Evolutionary conservation across 345 rosid species (phyloP).

Genomic region (Sisymbrium irio): DNA sequence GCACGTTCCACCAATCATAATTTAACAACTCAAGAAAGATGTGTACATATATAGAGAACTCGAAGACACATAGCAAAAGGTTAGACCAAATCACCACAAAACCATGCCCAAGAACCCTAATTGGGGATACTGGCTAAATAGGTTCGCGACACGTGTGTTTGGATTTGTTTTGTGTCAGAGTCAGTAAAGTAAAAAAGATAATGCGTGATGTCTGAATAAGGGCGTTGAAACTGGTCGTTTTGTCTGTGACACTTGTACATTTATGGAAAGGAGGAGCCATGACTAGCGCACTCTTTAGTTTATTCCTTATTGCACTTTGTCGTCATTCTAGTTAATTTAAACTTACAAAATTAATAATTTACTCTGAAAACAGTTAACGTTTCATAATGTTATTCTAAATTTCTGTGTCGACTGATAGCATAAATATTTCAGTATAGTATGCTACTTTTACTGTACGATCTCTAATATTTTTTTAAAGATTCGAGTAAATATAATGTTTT

Average conservation of each 20-base stretch:
- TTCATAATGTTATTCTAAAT: no score
- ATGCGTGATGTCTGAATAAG: constrained; percentile 4
- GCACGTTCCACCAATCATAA: neutral
- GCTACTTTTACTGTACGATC: no score
- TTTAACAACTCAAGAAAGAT: neutral
- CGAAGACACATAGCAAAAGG: neutral
- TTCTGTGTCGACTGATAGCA: no score
- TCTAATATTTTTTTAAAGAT: no score
- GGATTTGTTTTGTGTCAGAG: neutral
- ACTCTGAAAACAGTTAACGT: neutral
- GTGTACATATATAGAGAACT: neutral
- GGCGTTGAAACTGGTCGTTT: constrained; percentile 23
- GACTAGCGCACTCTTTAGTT: constrained; percentile 9
- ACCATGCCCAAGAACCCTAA: constrained; percentile 20
- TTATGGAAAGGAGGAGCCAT: constrained; percentile 11
- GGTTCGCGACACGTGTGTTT: constrained; percentile 11
- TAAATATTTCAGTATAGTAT: no score
- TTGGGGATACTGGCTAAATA: constrained; percentile 13
- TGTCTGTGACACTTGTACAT: constrained; percentile 31
- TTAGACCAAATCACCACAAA: neutral
- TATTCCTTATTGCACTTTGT: neutral
- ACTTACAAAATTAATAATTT: neutral
- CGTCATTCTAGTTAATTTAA: neutral
- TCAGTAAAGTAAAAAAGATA: constrained; percentile 17
- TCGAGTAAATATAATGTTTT: no score